A percentile compares a stretch with the other conserved stretches of the same genome.
Conservation (phyloP, 2,329 filamentous ascomycete species). For the Fusarium pilosicola region DNA sequence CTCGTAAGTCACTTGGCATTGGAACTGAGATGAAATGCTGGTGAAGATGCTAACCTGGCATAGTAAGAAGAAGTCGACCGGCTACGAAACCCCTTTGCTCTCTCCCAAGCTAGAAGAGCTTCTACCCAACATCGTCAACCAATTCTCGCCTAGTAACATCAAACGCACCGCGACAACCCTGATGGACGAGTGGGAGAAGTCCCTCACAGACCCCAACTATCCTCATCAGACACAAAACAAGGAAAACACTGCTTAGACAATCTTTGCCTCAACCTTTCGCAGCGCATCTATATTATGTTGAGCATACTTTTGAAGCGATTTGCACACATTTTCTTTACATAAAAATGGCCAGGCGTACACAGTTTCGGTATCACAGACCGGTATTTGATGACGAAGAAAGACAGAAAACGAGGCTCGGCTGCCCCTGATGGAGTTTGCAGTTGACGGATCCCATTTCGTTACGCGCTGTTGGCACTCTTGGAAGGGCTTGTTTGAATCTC, state of each 20-base stretch:
- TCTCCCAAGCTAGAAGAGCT: constrained; percentile 63
- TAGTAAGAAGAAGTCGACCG: constrained; percentile 49
- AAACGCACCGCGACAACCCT: constrained; percentile 85
- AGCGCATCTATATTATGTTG: constrained; percentile 32
- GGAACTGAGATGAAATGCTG: not conserved
- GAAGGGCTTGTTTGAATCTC: constrained; percentile 22
- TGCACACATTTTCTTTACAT: constrained; percentile 23
- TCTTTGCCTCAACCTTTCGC: constrained; percentile 7
- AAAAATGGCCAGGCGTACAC: constrained; percentile 23
- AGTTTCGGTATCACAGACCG: constrained; percentile 37
- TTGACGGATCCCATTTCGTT: constrained; percentile 17
- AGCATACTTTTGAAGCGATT: constrained; percentile 33
- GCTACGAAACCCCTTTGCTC: constrained; percentile 47
- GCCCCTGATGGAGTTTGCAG: constrained; percentile 28
- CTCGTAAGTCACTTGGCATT: constrained; percentile 55
- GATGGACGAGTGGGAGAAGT: constrained; percentile 91
- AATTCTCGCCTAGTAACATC: constrained; percentile 78
- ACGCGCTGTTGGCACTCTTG: constrained; percentile 20
- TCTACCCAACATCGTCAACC: constrained; percentile 76
- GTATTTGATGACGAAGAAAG: constrained; percentile 35
- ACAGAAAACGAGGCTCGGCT: constrained; percentile 24
- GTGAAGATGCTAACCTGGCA: constrained; percentile 15
- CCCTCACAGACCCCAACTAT: constrained; percentile 47
- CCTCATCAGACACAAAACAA: constrained; percentile 44
- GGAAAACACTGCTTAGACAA: constrained; percentile 47